Evolutionary conservation across 208 protist species (phyloP).

Genomic region (Crithidia expoeki): DNA sequence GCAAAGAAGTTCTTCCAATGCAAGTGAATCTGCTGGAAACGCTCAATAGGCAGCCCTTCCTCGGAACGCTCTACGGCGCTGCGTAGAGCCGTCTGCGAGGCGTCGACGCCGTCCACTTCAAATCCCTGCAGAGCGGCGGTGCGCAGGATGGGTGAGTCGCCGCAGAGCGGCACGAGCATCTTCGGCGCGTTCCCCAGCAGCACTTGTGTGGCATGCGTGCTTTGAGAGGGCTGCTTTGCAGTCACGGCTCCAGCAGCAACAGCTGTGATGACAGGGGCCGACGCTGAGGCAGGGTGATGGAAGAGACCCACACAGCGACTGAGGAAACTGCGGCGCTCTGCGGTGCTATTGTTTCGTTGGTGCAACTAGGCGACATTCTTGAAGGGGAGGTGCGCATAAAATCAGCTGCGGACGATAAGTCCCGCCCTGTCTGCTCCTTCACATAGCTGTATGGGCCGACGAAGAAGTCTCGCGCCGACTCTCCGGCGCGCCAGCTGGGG

Average conservation of each 20-base stretch:
- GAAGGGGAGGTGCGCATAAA: constrained; percentile 49
- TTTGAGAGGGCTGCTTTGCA: neutral
- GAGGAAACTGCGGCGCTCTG: neutral
- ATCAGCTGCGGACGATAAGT: constrained; percentile 61
- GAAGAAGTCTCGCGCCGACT: constrained; percentile 68
- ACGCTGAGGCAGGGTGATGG: neutral
- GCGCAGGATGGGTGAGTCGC: constrained; percentile 84
- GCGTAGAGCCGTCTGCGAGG: constrained; percentile 77
- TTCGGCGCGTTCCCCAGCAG: constrained; percentile 25
- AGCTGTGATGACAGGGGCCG: neutral
- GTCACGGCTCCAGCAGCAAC: neutral
- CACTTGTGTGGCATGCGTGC: neutral
- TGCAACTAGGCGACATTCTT: neutral
- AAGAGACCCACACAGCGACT: constrained; percentile 9
- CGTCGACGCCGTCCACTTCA: constrained; percentile 85
- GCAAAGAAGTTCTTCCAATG: constrained; percentile 84
- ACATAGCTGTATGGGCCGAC: constrained; percentile 70
- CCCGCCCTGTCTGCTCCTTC: constrained; percentile 65
- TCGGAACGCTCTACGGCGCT: constrained; percentile 71
- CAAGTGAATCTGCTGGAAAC: constrained; percentile 60
- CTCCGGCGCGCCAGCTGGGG: constrained; percentile 74
- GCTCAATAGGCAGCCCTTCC: constrained; percentile 40
- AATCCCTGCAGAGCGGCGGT: constrained; percentile 73
- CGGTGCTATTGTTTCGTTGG: neutral
- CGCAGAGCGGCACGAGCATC: constrained; percentile 89